Conservation (phyloP, 2,329 filamentous ascomycete genomes). For the Fusarium nisikadoi region DNA sequence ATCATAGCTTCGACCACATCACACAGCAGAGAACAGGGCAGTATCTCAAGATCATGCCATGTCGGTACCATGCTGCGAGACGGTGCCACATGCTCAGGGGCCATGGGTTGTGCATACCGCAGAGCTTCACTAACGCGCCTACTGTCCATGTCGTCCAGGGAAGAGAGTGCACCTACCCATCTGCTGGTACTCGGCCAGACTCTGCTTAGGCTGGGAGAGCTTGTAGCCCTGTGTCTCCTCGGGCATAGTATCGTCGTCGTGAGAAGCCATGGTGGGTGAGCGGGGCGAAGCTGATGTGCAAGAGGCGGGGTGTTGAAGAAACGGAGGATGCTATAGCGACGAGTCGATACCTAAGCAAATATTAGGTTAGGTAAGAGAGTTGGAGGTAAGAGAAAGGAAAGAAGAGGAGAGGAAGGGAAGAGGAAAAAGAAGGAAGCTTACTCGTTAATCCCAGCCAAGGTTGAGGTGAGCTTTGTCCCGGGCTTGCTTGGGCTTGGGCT, state of each 20-base stretch:
- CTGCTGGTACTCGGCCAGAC: conserved; percentile 90
- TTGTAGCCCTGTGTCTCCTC: conserved; percentile 96
- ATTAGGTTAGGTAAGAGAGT: conserved; percentile 1
- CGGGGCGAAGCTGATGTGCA: conserved; percentile 23
- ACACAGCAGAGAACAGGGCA: neutral
- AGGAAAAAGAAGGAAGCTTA: conserved; percentile 33
- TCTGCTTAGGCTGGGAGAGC: conserved; percentile 96
- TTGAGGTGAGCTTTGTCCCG: conserved; percentile 37
- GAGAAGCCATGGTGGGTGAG: conserved; percentile 69
- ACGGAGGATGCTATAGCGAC: conserved; percentile 11
- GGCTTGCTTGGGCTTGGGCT: conserved; percentile 6
- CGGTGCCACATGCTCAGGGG: conserved; percentile 14
- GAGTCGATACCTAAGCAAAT: conserved; percentile 14
- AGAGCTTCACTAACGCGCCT: conserved; percentile 18
- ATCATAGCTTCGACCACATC: neutral
- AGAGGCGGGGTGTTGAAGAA: conserved; percentile 34
- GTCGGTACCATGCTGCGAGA: conserved; percentile 13
- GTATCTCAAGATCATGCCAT: conserved; percentile 21
- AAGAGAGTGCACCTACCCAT: conserved; percentile 73
- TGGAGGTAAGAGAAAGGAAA: conserved; percentile 27
- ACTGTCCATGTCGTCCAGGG: neutral
- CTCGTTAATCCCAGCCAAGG: conserved; percentile 33
- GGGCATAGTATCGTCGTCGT: conserved; percentile 83
- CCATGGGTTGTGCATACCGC: conserved; percentile 17
- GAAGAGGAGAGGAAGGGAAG: conserved; percentile 25